Conservation (phyloP, 768 basidiomycete species). For the Gautieria morchelliformis region DNA sequence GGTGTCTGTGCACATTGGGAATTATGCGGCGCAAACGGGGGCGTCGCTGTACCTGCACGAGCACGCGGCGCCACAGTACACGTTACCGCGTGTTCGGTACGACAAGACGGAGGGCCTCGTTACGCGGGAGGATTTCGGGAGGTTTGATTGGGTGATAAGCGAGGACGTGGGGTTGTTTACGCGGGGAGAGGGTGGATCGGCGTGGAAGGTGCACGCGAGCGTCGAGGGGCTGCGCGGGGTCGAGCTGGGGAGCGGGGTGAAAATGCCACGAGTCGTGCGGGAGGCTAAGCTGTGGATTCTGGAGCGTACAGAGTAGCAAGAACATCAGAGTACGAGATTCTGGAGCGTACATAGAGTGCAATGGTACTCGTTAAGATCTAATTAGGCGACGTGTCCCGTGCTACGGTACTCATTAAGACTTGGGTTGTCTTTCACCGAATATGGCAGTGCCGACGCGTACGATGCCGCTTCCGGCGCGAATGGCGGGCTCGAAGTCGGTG, state of each 20-base stretch:
- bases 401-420: too few species aligned
- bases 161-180: slow-evolving; percentile 17
- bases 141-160: slow-evolving; percentile 5
- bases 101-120: slow-evolving; percentile 72
- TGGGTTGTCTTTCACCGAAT: slow-evolving; percentile 69
- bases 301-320: too few species aligned
- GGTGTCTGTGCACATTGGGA: slow-evolving; percentile 60
- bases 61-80: slow-evolving; percentile 51
- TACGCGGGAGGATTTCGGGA: background rate
- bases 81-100: slow-evolving; percentile 46
- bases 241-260: slow-evolving; percentile 8
- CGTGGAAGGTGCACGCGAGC: slow-evolving; percentile 6
- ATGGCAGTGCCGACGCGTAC: slow-evolving; percentile 90
- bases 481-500: slow-evolving; percentile 82
- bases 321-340: too few species aligned
- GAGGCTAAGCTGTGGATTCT: slow-evolving; percentile 4
- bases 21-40: slow-evolving; percentile 83
- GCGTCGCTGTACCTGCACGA: slow-evolving; percentile 80
- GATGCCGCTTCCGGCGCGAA: slow-evolving; percentile 75
- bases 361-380: too few species aligned
- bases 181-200: slow-evolving; percentile 8
- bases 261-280: background rate
- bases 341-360: too few species aligned
- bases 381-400: too few species aligned
- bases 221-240: slow-evolving; percentile 13